Conservation (phyloP, 768 basidiomycete species). For the Termitomyces sp. region DNA sequence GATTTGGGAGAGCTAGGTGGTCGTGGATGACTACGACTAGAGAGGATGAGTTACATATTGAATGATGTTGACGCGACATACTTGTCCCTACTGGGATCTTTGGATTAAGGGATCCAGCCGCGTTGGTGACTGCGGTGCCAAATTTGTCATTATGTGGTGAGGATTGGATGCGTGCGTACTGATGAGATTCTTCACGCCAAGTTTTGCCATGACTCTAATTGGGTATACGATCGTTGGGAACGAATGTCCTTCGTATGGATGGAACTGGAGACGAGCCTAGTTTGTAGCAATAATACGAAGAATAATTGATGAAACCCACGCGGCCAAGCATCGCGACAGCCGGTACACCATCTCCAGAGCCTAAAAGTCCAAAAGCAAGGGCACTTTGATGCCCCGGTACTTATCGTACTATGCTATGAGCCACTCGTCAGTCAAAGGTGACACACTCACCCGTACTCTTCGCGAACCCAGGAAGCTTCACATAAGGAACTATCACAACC, state of each 20-base stretch:
- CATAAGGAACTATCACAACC: conserved; percentile 58
- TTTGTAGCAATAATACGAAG: not conserved
- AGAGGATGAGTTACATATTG: conserved; percentile 8
- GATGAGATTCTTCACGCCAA: conserved; percentile 73
- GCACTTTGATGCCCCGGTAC: conserved; percentile 79
- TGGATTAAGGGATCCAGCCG: conserved; percentile 77
- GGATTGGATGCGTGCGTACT: conserved; percentile 37
- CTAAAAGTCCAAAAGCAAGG: conserved; percentile 77
- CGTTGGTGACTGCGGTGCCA: conserved; percentile 69
- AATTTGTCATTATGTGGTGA: not conserved
- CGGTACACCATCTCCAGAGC: conserved; percentile 56
- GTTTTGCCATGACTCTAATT: conserved; percentile 68
- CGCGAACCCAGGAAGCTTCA: conserved; percentile 65
- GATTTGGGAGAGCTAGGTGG: conserved; percentile 75
- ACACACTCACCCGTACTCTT: conserved; percentile 66
- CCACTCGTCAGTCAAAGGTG: not conserved
- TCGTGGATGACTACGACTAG: conserved; percentile 81
- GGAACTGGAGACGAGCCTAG: conserved; percentile 45
- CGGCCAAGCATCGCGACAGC: conserved; percentile 90
- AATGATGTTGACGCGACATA: conserved; percentile 25
- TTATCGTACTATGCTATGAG: conserved; percentile 19
- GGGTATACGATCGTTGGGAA: conserved; percentile 71
- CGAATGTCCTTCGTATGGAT: conserved; percentile 80
- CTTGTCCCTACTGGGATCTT: conserved; percentile 75
- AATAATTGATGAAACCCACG: conserved; percentile 32